These are phyloP conservation scores for Pelargonium myrrhifolium DNA, from an alignment of 441 rosid species.

Conservation along the genomic window DNA sequence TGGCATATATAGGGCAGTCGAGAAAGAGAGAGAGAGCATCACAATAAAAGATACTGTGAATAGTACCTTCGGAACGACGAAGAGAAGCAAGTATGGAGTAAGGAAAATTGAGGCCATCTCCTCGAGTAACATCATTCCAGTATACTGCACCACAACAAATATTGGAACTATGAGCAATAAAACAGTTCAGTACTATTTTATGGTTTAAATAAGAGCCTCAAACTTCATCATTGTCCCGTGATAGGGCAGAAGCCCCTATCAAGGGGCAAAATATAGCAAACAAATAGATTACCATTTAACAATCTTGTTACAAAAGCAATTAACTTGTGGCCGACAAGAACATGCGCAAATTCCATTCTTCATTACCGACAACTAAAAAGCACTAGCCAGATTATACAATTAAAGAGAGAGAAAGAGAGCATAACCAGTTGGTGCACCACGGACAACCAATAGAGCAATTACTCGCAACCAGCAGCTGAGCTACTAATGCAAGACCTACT, in stretches of 20 bases:
- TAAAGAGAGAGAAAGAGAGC: no score
- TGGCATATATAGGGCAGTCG: not conserved
- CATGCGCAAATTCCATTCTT: not conserved
- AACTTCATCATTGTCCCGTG: not conserved
- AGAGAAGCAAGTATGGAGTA: conserved; percentile 81
- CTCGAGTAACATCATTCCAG: conserved; percentile 94
- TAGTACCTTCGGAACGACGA: conserved; percentile 78
- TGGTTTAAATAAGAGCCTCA: not conserved
- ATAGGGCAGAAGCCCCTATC: not conserved
- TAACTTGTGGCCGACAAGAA: not conserved
- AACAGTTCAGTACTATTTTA: not conserved
- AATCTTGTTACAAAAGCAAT: not conserved
- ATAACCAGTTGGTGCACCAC: no score
- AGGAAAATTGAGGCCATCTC: conserved; percentile 97
- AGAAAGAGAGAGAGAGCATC: conserved; percentile 8
- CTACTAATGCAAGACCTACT: conserved; percentile 6
- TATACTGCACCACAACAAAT: conserved; percentile 50
- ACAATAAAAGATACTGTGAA: conserved; percentile 9
- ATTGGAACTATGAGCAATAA: not conserved
- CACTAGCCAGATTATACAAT: not conserved
- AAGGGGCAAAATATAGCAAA: not conserved
- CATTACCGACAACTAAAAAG: not conserved
- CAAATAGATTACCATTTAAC: not conserved
- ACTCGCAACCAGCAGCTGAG: not conserved
- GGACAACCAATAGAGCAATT: no score